A percentile compares a stretch with the other conserved stretches of the same genome.
Evolutionary conservation across 306 rosid species (phyloP).

Genomic region (Purshia tridentata): DNA sequence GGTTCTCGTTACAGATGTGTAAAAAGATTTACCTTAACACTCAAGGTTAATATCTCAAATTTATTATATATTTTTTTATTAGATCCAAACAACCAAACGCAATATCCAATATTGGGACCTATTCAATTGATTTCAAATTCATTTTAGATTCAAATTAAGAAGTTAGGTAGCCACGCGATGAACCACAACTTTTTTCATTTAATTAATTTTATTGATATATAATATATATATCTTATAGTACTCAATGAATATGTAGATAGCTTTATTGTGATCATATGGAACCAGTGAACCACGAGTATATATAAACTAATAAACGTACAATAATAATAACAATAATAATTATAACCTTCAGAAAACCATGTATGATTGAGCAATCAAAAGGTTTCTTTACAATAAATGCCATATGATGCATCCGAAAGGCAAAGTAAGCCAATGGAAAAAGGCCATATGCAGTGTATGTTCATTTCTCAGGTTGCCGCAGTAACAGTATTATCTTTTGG

Average conservation of each 20-base stretch:
- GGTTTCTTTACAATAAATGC: background rate
- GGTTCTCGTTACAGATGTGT: no score
- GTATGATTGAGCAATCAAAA: background rate
- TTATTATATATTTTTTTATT: no score
- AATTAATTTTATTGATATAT: background rate
- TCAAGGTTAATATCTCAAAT: background rate
- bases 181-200: background rate
- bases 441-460: slow-evolving; percentile 10
- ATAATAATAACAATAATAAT: background rate
- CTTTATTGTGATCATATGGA: background rate
- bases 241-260: background rate
- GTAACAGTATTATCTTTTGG: no score
- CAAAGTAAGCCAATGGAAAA: slow-evolving; percentile 2
- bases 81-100: no score
- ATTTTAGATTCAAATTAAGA: background rate
- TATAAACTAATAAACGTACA: background rate
- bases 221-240: background rate
- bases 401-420: slow-evolving; percentile 3
- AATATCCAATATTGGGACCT: no score
- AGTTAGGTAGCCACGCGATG: slow-evolving; percentile 4
- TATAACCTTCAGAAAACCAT: background rate
- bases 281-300: background rate
- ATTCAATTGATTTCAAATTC: background rate
- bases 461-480: background rate
- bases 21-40: background rate